Base-by-base conservation (phyloP, 2,329 filamentous ascomycete genomes). In the Helminthosporium solani region DNA sequence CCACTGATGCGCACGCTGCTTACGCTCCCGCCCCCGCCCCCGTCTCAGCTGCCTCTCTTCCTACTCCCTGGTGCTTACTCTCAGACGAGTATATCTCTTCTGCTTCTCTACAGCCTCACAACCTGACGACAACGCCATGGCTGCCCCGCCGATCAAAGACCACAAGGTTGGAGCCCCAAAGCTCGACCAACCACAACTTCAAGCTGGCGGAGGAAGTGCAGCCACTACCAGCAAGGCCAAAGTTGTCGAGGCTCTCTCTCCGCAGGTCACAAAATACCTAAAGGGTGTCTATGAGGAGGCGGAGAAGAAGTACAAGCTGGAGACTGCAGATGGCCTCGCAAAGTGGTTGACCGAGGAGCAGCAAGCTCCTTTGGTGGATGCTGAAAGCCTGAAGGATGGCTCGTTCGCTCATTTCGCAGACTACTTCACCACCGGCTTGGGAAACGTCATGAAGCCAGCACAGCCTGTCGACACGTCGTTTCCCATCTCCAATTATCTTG, bases 401-500 rank as follows among this genome's bases (percentile, higher is more conserved):
- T 65, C 66, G 12, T 63, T 68, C 43, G 52, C 58, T 1, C 53
- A 60, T 31, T 69, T 70, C 27, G 61, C 56, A 27, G 64, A 69
- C 36, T 78, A 78, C 52, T 76, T 80, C 70, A 68, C 69, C 39
- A 75, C 70, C 23, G 63, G 70, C 16, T 64, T 69, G 12, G 73
- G 74, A 7, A 73, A 72, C 54, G 77, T 74, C 28, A 57, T 53
- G 74, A 76, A n/a, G 65, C 71, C 18, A 67, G 71, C 7, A 46
- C 69, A 18, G 57, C 72, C 23, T 61, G 72, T 52, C 76, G 85
- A 90, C 62, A 66, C 83, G 25, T 79, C 79, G 0, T 81, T 80
- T 42, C 87, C 89, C 3, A 78, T 95, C 47, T 88, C 86, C 37
- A 90, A 95, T 66, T 96, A 96, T 73, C 96, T 90, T 69, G 91